These are phyloP conservation scores for Rhipidocladum racemiflorum DNA, from an alignment of 176 grass and related monocot genomes.

Conservation along the genomic window DNA sequence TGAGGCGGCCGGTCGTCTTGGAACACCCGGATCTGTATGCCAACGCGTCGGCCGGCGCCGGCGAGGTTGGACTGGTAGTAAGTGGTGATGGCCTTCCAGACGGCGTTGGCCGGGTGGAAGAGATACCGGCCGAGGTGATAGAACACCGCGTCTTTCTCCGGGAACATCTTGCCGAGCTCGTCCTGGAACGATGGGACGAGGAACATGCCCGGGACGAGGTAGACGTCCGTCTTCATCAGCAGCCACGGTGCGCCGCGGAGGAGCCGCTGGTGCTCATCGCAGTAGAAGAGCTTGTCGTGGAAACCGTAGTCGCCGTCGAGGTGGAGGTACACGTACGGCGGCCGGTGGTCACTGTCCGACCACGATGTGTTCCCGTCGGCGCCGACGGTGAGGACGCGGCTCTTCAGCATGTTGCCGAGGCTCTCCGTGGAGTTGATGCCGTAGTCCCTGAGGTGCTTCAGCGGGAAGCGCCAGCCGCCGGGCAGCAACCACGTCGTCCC, in stretches of 20 bases:
- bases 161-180: slow-evolving; percentile 53
- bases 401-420: slow-evolving; percentile 61
- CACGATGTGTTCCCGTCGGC: background rate
- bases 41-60: slow-evolving; percentile 28
- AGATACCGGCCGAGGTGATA: slow-evolving; percentile 60
- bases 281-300: slow-evolving; percentile 74
- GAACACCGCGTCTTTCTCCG: slow-evolving; percentile 45
- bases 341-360: background rate
- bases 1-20: background rate
- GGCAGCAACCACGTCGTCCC: slow-evolving; percentile 61
- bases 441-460: background rate
- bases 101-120: slow-evolving; percentile 59
- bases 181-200: slow-evolving; percentile 31
- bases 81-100: slow-evolving; percentile 43
- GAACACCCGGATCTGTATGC: slow-evolving; percentile 56
- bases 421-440: slow-evolving; percentile 13
- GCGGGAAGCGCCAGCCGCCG: slow-evolving; percentile 3
- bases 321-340: slow-evolving; percentile 62
- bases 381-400: background rate
- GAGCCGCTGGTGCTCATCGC: slow-evolving; percentile 48
- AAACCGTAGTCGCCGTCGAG: slow-evolving; percentile 36
- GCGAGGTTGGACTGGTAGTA: slow-evolving; percentile 38
- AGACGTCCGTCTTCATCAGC: slow-evolving; percentile 49
- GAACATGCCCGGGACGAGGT: slow-evolving; percentile 61
- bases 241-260: slow-evolving; percentile 46